A percentile compares a stretch with the other conserved stretches of the same genome.
Evolutionary conservation across 176 grass and related monocot genomes (phyloP).

Genomic region (Hyparrhenia diplandra): DNA sequence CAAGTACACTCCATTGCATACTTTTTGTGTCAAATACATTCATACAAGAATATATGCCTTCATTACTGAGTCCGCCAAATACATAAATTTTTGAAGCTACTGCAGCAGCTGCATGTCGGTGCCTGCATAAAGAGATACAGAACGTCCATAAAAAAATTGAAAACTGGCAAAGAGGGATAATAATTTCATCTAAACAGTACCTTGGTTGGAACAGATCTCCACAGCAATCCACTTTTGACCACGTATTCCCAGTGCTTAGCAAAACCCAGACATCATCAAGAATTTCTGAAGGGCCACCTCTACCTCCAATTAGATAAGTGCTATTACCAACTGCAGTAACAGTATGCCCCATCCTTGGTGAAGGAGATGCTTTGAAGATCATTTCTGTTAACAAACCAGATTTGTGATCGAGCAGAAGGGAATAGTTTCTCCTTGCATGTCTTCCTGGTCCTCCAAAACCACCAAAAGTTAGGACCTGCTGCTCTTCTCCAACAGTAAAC

Average conservation of each 20-base stretch:
- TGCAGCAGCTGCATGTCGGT: slow-evolving; percentile 65
- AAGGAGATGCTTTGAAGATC: slow-evolving; percentile 44
- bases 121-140: slow-evolving; percentile 49
- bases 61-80: slow-evolving; percentile 79
- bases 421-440: slow-evolving; percentile 73
- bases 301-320: slow-evolving; percentile 88
- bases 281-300: slow-evolving; percentile 75
- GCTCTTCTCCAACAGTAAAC: slow-evolving; percentile 38
- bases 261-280: slow-evolving; percentile 88
- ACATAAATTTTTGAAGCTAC: slow-evolving; percentile 69
- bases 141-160: slow-evolving; percentile 12
- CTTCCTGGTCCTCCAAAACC: slow-evolving; percentile 91
- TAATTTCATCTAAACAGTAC: slow-evolving; percentile 30
- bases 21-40: slow-evolving; percentile 71
- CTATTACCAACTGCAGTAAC: slow-evolving; percentile 39
- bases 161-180: not conserved
- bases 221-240: slow-evolving; percentile 56
- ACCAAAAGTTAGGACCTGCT: slow-evolving; percentile 66
- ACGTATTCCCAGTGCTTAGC: slow-evolving; percentile 45
- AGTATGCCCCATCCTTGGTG: slow-evolving; percentile 85
- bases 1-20: slow-evolving; percentile 57
- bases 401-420: slow-evolving; percentile 56
- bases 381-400: slow-evolving; percentile 60
- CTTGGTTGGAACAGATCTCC: slow-evolving; percentile 62
- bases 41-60: slow-evolving; percentile 81